Evolutionary conservation across 176 grass and related monocot genomes (phyloP).

Genomic region (Avena sativa): DNA sequence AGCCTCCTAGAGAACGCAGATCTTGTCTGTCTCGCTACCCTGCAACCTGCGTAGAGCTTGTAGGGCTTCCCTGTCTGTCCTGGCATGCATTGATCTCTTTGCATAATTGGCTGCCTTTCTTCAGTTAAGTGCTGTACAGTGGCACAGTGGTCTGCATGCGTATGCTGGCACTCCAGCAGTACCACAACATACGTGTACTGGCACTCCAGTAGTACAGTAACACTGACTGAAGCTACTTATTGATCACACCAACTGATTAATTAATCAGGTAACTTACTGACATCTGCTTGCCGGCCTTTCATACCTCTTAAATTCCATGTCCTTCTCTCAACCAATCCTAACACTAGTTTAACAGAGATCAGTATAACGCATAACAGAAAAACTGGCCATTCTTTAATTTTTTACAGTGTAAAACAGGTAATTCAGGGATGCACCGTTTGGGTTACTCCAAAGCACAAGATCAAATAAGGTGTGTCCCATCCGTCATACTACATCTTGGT

Average conservation of each 20-base stretch:
- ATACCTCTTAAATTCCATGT: not conserved
- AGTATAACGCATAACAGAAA: not conserved
- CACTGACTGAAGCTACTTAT: slow-evolving; percentile 3
- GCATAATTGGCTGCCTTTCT: slow-evolving; percentile 14
- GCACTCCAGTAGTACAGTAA: not conserved
- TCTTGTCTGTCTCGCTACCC: not conserved
- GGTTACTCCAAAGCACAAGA: not conserved
- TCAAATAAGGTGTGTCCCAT: not conserved
- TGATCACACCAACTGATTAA: not conserved
- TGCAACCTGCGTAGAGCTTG: not conserved
- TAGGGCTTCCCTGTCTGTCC: slow-evolving; percentile 5
- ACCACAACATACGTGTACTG: slow-evolving; percentile 6
- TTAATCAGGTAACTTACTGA: slow-evolving; percentile 19
- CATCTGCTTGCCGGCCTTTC: slow-evolving; percentile 1
- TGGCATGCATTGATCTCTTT: slow-evolving; percentile 10
- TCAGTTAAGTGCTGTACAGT: slow-evolving; percentile 11
- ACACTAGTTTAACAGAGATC: slow-evolving; percentile 1
- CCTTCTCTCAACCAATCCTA: slow-evolving; percentile 13
- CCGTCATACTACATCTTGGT: not conserved
- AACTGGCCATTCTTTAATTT: too few relatives aligned
- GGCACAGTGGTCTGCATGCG: slow-evolving; percentile 9
- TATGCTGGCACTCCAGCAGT: not conserved
- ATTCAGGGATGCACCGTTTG: not conserved
- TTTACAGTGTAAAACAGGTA: too few relatives aligned
- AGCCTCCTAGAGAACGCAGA: not conserved